Conservation (phyloP, 129 eudicot genomes). For the Flaveria trinervia region DNA sequence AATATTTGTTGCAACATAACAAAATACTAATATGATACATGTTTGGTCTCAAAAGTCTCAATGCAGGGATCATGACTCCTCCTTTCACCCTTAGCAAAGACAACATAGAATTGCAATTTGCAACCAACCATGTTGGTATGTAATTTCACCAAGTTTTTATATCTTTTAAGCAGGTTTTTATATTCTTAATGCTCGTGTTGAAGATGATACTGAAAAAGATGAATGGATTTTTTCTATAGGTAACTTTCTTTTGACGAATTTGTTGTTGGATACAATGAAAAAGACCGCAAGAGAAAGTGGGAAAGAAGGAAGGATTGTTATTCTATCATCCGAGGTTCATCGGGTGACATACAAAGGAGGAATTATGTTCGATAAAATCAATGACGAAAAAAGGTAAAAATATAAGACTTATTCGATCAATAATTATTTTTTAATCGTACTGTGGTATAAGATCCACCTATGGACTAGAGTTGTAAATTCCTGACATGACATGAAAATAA, state of each 20-base stretch:
- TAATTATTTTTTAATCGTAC: no score
- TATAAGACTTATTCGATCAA: not conserved
- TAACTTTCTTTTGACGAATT: constrained; percentile 83
- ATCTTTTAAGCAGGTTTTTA: not conserved
- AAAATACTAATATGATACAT: constrained; percentile 10
- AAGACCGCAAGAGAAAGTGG: constrained; percentile 58
- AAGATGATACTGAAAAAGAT: not conserved
- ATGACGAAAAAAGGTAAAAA: constrained; percentile 62
- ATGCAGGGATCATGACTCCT: constrained; percentile 94
- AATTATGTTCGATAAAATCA: constrained; percentile 72
- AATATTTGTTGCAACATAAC: not conserved
- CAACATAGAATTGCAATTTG: constrained; percentile 76
- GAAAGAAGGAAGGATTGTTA: constrained; percentile 89
- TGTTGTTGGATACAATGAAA: constrained; percentile 82
- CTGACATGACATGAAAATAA: no score
- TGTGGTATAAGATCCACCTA: no score
- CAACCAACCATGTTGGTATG: constrained; percentile 86
- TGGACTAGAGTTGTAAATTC: no score
- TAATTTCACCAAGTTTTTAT: not conserved
- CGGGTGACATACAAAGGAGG: constrained; percentile 60
- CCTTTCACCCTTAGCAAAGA: constrained; percentile 77
- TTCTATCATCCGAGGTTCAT: constrained; percentile 74
- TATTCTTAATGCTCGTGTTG: not conserved
- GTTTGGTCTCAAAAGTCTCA: constrained; percentile 53
- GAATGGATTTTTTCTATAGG: constrained; percentile 37